Evolutionary conservation across 306 rosid genomes (phyloP), one percentile per base, ranked within the genome.

Genomic region (Purshia tridentata): DNA sequence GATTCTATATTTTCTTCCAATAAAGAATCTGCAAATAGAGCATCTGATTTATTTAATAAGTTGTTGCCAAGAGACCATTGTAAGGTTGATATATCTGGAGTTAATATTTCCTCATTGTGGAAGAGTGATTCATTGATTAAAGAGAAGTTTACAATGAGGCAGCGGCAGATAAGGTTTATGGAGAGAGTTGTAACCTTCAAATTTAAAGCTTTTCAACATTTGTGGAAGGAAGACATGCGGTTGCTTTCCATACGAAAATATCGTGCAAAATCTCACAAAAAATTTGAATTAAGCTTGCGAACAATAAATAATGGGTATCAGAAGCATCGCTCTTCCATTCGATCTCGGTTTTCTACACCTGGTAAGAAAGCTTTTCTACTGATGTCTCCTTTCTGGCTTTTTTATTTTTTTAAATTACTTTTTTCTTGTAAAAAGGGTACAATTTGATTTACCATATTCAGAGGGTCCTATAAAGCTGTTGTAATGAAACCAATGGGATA

Each of bases 151-250:
- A 82, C 67, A 1, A 70, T 39, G 88, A 90, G 86, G 72, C 87
- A 82, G 82, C 84, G 60, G 70, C 75, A 76, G 64, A 81, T 84
- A 45, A 92, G 80, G 77, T 87, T 95, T 59, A 88, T 87, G 87
- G 99, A 92, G 86, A 86, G 87, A 79, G 96, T 86, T 54, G 14
- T 87, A 58, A 77, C 96, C 60, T 81, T 95, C 6, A 92, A 89
- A 83, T 95, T 84, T 83, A 92, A 83, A 86, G 91, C 95, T 23
- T 84, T 85, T 81, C 91, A 81, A 67, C 96, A 84, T 65, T 60
- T 81, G 76, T 95, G 99, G 99, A 92, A 85, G 82, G 99, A 95
- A 82, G 88, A 90, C 69, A 52, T 84, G 89, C 86, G 82, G 16
- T 63, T 82, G 71, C 86, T 79, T 77, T 90, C 96, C 41, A 39